phyloP scores from a whole-genome alignment of 257 asterid species.

The Eustoma russellianum region DNA sequence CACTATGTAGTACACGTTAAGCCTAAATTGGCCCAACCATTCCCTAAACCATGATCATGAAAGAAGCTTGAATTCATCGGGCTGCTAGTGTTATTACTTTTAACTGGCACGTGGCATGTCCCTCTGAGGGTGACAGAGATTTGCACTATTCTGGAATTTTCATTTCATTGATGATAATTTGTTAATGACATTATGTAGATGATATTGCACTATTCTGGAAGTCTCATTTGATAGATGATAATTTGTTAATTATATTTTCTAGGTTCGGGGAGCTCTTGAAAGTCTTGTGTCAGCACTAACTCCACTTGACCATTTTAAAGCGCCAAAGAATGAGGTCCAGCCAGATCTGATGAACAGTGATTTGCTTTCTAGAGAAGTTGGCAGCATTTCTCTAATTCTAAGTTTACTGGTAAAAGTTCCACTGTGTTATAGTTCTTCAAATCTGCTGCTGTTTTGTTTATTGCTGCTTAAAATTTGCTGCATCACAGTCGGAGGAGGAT shows the following conservation, averaged over 20 bases:
- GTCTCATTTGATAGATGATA: too few relatives aligned
- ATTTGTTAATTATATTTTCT: conserved; percentile 8
- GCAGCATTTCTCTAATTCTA: conserved; percentile 72
- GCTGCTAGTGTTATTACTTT: too few relatives aligned
- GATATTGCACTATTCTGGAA: too few relatives aligned
- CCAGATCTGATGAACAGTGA: conserved; percentile 78
- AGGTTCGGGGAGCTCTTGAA: conserved; percentile 86
- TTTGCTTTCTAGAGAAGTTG: conserved; percentile 79
- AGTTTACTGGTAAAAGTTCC: conserved; percentile 65
- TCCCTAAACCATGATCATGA: too few relatives aligned
- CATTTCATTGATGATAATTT: too few relatives aligned
- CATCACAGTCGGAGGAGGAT: conserved; percentile 81
- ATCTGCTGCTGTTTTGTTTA: conserved; percentile 6
- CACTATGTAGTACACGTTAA: neutral
- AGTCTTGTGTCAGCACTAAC: conserved; percentile 69
- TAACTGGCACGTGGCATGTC: too few relatives aligned
- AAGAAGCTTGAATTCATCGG: too few relatives aligned
- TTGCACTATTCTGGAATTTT: too few relatives aligned
- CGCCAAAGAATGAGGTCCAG: conserved; percentile 57
- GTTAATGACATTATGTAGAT: conserved; percentile 34
- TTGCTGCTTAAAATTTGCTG: conserved; percentile 19
- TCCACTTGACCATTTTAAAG: conserved; percentile 54
- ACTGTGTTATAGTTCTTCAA: conserved; percentile 3
- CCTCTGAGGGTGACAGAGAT: too few relatives aligned
- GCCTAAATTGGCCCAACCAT: too few relatives aligned